Evolutionary conservation across 768 basidiomycete genomes (phyloP).

Genomic region (Krasilnikovozyma curviuscula): DNA sequence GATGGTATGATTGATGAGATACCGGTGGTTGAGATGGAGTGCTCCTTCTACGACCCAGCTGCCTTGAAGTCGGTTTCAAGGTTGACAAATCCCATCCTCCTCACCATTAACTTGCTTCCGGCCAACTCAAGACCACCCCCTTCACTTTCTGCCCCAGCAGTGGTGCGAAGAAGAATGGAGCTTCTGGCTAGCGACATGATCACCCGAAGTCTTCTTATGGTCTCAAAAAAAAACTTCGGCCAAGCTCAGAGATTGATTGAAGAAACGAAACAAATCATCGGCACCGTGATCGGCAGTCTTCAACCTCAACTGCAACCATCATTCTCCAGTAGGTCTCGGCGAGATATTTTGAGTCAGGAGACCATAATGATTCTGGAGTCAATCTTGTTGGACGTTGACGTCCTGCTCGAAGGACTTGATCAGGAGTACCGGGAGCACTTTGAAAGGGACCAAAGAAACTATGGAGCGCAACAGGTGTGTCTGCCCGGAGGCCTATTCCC

Average conservation of each 20-base stretch:
- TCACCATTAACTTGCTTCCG: conserved; percentile 79
- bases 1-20: conserved; percentile 94
- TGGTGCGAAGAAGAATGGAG: conserved; percentile 79
- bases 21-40: conserved; percentile 87
- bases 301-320: conserved; percentile 36
- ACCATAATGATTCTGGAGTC: conserved; percentile 66
- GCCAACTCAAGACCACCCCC: conserved; percentile 20
- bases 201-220: conserved; percentile 75
- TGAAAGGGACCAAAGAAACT: conserved; percentile 81
- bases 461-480: conserved; percentile 82
- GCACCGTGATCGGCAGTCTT: conserved; percentile 76
- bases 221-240: conserved; percentile 70
- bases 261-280: conserved; percentile 79
- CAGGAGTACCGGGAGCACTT: conserved; percentile 71
- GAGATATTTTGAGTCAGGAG: conserved; percentile 51
- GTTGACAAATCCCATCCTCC: conserved; percentile 78
- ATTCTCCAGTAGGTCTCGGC: conserved; percentile 45
- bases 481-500: conserved; percentile 12
- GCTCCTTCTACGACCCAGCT: conserved; percentile 80
- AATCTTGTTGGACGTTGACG: conserved; percentile 69
- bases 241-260: conserved; percentile 79
- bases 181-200: conserved; percentile 94
- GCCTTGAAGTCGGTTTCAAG: conserved; percentile 66
- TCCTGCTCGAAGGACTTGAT: conserved; percentile 66
- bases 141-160: conserved; percentile 26